phyloP scores from a whole-genome alignment of 257 asterid genomes.

The Gentiana macrophylla region DNA sequence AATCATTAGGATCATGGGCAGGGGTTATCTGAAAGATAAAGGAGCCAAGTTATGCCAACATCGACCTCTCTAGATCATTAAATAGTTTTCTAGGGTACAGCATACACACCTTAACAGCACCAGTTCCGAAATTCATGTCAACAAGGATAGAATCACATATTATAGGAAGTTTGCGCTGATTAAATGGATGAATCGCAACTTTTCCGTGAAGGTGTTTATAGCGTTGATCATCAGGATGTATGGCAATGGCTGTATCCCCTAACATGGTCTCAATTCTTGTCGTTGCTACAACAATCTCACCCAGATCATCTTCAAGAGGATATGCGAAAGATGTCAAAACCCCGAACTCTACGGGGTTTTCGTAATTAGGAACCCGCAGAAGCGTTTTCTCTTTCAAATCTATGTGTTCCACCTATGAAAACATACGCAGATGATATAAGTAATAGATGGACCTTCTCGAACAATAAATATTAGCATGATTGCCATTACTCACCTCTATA shows the following conservation, averaged over 20 bases:
- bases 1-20: slow-evolving; percentile 98
- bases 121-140: slow-evolving; percentile 91
- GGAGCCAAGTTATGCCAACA: slow-evolving; percentile 10
- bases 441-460: neutral
- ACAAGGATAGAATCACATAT: slow-evolving; percentile 82
- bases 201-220: slow-evolving; percentile 80
- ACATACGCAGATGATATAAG: slow-evolving; percentile 9
- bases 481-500: slow-evolving; percentile 51
- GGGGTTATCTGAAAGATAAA: slow-evolving; percentile 73
- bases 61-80: slow-evolving; percentile 7
- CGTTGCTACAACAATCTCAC: slow-evolving; percentile 93
- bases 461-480: neutral
- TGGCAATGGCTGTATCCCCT: slow-evolving; percentile 93
- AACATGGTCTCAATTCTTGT: slow-evolving; percentile 95
- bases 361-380: slow-evolving; percentile 65
- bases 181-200: slow-evolving; percentile 80
- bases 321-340: slow-evolving; percentile 91
- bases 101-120: slow-evolving; percentile 79
- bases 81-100: neutral
- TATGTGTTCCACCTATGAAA: slow-evolving; percentile 62
- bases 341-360: slow-evolving; percentile 75
- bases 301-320: slow-evolving; percentile 76
- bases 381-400: slow-evolving; percentile 75
- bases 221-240: slow-evolving; percentile 82
- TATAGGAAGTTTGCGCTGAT: slow-evolving; percentile 76